phyloP scores from a whole-genome alignment of 169 alveolate genomes.

The Plasmodium inui region DNA sequence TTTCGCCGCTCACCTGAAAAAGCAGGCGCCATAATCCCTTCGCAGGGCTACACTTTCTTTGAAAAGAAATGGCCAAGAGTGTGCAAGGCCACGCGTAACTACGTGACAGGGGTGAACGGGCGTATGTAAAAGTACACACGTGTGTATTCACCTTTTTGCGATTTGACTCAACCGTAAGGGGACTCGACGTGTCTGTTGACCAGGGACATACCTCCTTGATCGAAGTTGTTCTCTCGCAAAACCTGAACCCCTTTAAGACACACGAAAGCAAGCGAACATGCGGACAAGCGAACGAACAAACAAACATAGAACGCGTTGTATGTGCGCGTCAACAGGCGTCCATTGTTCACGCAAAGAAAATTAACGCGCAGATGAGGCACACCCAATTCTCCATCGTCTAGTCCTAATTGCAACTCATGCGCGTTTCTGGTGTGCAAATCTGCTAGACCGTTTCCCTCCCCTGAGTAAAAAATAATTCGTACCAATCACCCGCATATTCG shows the following conservation, averaged over 20 bases:
- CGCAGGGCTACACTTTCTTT: neutral
- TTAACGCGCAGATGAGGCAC: neutral
- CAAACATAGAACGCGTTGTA: neutral
- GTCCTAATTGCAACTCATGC: neutral
- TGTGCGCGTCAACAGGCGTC: neutral
- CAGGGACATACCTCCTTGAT: neutral
- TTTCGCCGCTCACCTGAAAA: neutral
- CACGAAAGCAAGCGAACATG: neutral
- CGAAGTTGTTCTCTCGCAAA: neutral
- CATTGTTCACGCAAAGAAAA: neutral
- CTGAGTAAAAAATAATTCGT: neutral
- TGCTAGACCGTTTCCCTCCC: neutral
- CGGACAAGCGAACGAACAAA: too few species aligned
- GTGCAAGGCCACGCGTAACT: neutral
- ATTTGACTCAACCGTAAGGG: neutral
- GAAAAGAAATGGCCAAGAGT: neutral
- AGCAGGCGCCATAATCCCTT: neutral
- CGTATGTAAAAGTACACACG: neutral
- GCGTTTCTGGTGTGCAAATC: neutral
- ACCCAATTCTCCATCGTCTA: neutral
- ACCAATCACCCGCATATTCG: neutral
- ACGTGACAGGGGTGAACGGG: neutral
- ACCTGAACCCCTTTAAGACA: neutral
- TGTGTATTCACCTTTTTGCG: neutral
- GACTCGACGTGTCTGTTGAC: neutral